Evolutionary conservation across 768 basidiomycete species (phyloP), one percentile per base, ranked within the genome.

Genomic region (Rhizopogon vinicolor): DNA sequence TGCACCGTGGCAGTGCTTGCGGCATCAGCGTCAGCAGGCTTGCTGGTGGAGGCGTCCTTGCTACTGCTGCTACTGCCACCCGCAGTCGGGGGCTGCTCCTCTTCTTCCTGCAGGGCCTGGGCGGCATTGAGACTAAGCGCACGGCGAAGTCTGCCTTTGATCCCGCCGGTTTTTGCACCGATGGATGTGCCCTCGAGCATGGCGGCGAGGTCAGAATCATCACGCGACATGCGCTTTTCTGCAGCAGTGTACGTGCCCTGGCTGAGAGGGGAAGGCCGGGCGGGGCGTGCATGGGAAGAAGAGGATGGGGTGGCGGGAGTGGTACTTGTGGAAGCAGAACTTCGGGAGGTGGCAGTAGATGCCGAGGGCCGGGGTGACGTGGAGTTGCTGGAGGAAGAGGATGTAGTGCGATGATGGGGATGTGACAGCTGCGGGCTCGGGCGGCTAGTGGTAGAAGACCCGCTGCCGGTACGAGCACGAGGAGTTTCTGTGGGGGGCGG

Each of bases 91-190:
- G 63, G 60, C 19, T 70, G 60, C 19, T 70, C 73, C 33, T 77
- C 80, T 42, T 80, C 78, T 60, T 86, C 84, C 31, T 79, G 77
- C 52, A 91, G 75, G 5, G 82, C 72, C 56, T 78, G 72, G 37
- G 72, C 70, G 7, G 85, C 81, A 58, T 84, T 85, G 61, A 89
- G 78, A 1, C 83, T 84, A 22, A 91, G 75, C 3, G 86, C 90
- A 29, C 89, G 83, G 41, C 88, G 83, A 41, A 93, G 75, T 54
- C 84, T 82, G 61, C 83, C 85, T 67, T 92, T 93, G 60, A 95
- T 76, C 0, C 92, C 92, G 13, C 82, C 79, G 55, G 79, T 78
- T 54, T 86, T 81, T 62, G 77, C 76, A 51, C 81, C 79, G 6
- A 77, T 69, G 18, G 76, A 68, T 2, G 68, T 62, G 39, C 69